phyloP scores from a whole-genome alignment of 495 filamentous ascomycete genomes.

The Achaetomiella virescens region DNA sequence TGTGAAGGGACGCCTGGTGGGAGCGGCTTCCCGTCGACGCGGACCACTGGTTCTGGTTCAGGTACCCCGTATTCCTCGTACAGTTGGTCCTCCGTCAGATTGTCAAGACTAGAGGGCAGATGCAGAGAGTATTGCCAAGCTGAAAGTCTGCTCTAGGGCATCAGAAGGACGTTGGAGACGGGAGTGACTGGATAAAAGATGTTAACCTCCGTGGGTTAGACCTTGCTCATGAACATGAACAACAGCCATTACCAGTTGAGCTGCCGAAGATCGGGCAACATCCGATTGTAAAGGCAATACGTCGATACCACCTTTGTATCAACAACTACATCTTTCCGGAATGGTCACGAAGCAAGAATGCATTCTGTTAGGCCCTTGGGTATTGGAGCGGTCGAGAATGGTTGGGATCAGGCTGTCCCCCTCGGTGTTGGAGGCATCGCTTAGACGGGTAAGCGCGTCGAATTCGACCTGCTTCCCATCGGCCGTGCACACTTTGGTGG shows the following conservation, averaged over 20 bases:
- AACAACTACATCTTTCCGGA: constrained; percentile 23
- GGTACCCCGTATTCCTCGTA: constrained; percentile 31
- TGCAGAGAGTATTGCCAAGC: constrained; percentile 35
- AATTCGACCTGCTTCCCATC: constrained; percentile 4
- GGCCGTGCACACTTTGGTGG: constrained; percentile 25
- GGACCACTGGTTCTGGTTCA: constrained; percentile 16
- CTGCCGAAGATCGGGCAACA: constrained; percentile 37
- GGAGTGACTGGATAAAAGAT: not conserved
- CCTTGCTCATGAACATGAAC: constrained; percentile 32
- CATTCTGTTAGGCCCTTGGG: constrained; percentile 40
- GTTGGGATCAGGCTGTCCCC: constrained; percentile 21
- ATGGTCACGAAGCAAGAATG: constrained; percentile 38
- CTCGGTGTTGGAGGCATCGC: not conserved
- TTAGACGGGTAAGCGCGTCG: constrained; percentile 10
- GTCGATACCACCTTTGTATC: constrained; percentile 28
- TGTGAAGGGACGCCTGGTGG: constrained; percentile 17
- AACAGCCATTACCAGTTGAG: constrained; percentile 33
- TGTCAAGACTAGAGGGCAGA: constrained; percentile 28
- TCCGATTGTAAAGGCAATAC: constrained; percentile 36
- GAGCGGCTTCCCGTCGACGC: constrained; percentile 19
- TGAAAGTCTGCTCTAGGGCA: constrained; percentile 28
- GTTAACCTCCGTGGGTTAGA: constrained; percentile 29
- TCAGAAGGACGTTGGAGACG: not conserved
- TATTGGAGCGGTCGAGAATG: constrained; percentile 38
- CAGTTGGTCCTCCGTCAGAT: constrained; percentile 27